Evolutionary conservation across 192 early-diverging fungal genomes (phyloP), one percentile per base, ranked within the genome.

Genomic region (Cladochytrium replicatum): DNA sequence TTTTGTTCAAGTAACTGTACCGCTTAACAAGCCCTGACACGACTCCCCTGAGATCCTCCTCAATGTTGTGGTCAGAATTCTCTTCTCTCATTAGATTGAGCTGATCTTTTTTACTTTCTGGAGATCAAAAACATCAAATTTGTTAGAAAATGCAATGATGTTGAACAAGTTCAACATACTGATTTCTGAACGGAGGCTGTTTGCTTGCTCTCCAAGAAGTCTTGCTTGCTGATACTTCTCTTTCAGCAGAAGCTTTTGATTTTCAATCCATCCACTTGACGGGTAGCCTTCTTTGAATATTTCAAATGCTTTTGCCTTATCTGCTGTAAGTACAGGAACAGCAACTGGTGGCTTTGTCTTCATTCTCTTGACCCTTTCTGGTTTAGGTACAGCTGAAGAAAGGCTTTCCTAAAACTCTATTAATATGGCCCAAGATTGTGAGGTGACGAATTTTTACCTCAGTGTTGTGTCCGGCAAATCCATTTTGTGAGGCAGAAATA

Each of bases 221-320:
- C 76, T 80, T 1, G 75, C 78, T 30, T 71, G 57, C 1, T 52
- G 48, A 43, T 80, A 80, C 47, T 80, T 77, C 2, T 15, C 41
- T 49, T 74, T 75, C 13, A 81, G 48, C 7, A 62, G n/a, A 3
- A 32, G n/a, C 51, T 80, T 81, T 44, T 81, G 78, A 0, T 52
- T 61, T 6, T 81, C 78, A 45, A 81, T 81, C 73, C 73, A 74
- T 11, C 32, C 54, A 7, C 61, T 46, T 6, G 67, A 60, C 30
- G 70, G 70, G 52, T 81, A 80, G 1, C 58, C 61, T 22, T 39
- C 17, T 27, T 68, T 68, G 52, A 80, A 80, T 11, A 63, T 58
- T 47, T 81, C 74, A 52, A 79, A 77, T 21, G 75, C 68, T 46
- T 68, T 68, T 5, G 74, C 71, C 29, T 77, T 80, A 52, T 81